A percentile compares a stretch with the other conserved stretches of the same genome.
Conservation (phyloP, 2,329 filamentous ascomycete species). For the Colletotrichum sojae region DNA sequence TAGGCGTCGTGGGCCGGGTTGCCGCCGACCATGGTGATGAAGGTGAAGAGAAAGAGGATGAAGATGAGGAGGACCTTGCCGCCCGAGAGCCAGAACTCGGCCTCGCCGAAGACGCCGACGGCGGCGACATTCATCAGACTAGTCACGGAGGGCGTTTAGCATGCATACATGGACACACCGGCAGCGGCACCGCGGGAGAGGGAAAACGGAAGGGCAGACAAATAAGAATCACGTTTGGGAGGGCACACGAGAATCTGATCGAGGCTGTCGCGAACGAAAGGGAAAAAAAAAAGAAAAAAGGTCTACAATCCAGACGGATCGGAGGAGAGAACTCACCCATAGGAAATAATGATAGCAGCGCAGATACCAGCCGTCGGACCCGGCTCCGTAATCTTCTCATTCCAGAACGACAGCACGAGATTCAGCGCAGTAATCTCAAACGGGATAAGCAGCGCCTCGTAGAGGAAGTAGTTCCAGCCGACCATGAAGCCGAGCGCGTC, state of each 20-base stretch:
- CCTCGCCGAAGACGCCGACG: slow-evolving; percentile 63
- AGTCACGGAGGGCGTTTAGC: slow-evolving; percentile 35
- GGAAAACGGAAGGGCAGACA: no score
- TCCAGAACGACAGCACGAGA: slow-evolving; percentile 46
- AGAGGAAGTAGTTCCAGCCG: slow-evolving; percentile 75
- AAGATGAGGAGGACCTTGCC: slow-evolving; percentile 69
- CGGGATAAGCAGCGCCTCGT: slow-evolving; percentile 55
- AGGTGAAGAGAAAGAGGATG: slow-evolving; percentile 75
- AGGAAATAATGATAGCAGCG: slow-evolving; percentile 42
- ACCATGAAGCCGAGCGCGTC: slow-evolving; percentile 68
- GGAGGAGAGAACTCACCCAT: slow-evolving; percentile 28
- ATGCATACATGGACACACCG: slow-evolving; percentile 30
- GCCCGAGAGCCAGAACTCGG: slow-evolving; percentile 70
- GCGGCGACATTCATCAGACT: slow-evolving; percentile 43
- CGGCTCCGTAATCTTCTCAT: slow-evolving; percentile 36
- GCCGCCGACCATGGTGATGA: slow-evolving; percentile 53
- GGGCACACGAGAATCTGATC: slow-evolving; percentile 23
- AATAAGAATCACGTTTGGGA: not conserved
- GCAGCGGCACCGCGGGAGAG: not conserved
- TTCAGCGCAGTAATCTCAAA: slow-evolving; percentile 46
- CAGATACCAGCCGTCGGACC: slow-evolving; percentile 44
- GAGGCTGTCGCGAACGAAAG: not conserved
- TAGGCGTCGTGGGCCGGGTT: slow-evolving; percentile 45
- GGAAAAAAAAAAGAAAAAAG: not conserved
- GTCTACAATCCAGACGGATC: slow-evolving; percentile 25